Evolutionary conservation across 176 grass and related monocot genomes (phyloP).

Genomic region (sorghum (Sorghum bicolor)): DNA sequence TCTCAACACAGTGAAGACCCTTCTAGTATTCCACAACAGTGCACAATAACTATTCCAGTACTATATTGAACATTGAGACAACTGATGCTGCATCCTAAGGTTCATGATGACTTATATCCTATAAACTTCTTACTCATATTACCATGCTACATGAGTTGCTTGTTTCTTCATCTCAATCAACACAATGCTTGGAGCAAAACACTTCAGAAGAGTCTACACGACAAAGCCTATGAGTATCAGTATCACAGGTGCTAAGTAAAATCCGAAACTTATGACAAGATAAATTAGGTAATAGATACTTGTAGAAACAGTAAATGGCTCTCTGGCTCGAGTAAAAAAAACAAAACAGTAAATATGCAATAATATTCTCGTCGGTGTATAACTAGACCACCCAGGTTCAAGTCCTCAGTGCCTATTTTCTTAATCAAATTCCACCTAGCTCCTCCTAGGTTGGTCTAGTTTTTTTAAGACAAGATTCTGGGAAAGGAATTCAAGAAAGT

Average conservation of each 20-base stretch:
- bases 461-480: background rate
- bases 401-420: background rate
- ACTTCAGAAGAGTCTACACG: background rate
- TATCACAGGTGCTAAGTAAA: conserved; percentile 16
- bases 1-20: background rate
- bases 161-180: background rate
- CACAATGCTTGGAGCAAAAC: conserved; percentile 10
- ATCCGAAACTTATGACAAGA: background rate
- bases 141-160: conserved; percentile 9
- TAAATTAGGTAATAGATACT: background rate
- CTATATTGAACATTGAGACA: background rate
- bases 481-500: conserved; percentile 6
- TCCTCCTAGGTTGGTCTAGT: background rate
- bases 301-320: background rate
- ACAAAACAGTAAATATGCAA: background rate
- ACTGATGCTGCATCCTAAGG: background rate
- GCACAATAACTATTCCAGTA: conserved; percentile 1
- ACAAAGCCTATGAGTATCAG: background rate
- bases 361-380: background rate
- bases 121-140: background rate
- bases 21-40: background rate
- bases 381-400: background rate
- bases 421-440: background rate
- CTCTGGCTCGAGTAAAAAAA: background rate
- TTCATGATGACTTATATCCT: background rate